phyloP scores from a whole-genome alignment of 768 basidiomycete species.

The Leccinum uliginosum region DNA sequence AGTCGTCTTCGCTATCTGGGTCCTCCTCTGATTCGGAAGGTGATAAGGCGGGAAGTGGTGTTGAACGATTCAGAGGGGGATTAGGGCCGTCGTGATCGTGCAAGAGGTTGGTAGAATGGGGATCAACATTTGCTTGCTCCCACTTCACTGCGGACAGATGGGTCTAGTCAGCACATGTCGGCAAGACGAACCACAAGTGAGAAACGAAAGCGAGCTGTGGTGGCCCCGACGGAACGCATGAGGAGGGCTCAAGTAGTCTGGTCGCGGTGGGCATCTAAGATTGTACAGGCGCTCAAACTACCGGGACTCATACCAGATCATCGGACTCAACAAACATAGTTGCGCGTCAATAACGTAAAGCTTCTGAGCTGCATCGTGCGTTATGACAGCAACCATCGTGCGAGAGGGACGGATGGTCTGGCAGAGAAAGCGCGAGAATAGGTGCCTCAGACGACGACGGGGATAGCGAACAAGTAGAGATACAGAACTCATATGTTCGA shows the following conservation, averaged over 20 bases:
- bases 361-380: slow-evolving; percentile 31
- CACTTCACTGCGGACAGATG: slow-evolving; percentile 54
- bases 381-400: slow-evolving; percentile 31
- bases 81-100: slow-evolving; percentile 21
- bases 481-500: slow-evolving; percentile 35
- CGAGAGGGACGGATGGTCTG: slow-evolving; percentile 30
- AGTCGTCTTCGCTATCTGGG: slow-evolving; percentile 66
- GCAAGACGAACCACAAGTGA: slow-evolving; percentile 11
- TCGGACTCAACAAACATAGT: slow-evolving; percentile 34
- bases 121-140: slow-evolving; percentile 62
- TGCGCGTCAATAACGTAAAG: slow-evolving; percentile 34
- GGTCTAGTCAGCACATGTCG: slow-evolving; percentile 27
- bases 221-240: slow-evolving; percentile 1
- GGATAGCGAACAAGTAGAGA: slow-evolving; percentile 32
- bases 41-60: slow-evolving; percentile 30
- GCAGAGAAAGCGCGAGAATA: slow-evolving; percentile 28
- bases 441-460: slow-evolving; percentile 31
- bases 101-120: slow-evolving; percentile 34
- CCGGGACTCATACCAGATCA: slow-evolving; percentile 32
- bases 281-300: slow-evolving; percentile 29
- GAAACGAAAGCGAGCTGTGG: slow-evolving; percentile 4
- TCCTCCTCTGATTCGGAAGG: slow-evolving; percentile 48
- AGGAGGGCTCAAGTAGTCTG: slow-evolving; percentile 13
- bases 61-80: slow-evolving; percentile 12
- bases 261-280: slow-evolving; percentile 20